Percentiles rank a stretch among this genome's conserved stretches.
Conservation (phyloP, 73 alveolate genomes). For the Halteria grandinella region DNA sequence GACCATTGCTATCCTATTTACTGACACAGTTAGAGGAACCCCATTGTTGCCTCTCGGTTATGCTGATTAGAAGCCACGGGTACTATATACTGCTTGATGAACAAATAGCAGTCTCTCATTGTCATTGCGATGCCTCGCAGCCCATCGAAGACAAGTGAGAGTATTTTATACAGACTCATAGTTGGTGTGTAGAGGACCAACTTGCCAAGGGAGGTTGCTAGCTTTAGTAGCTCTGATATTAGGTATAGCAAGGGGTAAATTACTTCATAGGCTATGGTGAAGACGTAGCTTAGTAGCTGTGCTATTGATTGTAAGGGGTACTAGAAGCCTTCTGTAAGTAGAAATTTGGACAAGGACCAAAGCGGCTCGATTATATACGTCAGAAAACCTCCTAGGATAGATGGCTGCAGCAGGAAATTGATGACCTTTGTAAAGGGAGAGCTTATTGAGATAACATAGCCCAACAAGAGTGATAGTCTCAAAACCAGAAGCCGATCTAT, state of each 20-base stretch:
- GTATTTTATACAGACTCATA: slow-evolving; percentile 19
- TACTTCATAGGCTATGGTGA: slow-evolving; percentile 10
- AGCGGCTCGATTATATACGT: not conserved
- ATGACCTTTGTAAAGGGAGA: slow-evolving; percentile 4
- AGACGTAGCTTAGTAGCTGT: not conserved
- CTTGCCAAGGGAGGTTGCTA: slow-evolving; percentile 4
- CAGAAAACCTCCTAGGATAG: not conserved
- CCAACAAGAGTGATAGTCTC: slow-evolving; percentile 48
- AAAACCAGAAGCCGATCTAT: slow-evolving; percentile 56
- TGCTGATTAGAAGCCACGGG: slow-evolving; percentile 22
- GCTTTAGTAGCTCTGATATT: slow-evolving; percentile 1
- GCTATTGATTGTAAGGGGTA: not conserved
- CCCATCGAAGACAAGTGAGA: slow-evolving; percentile 4
- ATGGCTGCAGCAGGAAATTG: slow-evolving; percentile 20
- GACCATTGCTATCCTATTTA: slow-evolving; percentile 34
- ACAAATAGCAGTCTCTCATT: not conserved
- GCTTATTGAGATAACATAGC: slow-evolving; percentile 29
- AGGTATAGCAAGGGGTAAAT: slow-evolving; percentile 4
- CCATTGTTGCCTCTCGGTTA: slow-evolving; percentile 21
- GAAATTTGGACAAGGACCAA: not conserved
- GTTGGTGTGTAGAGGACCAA: slow-evolving; percentile 29
- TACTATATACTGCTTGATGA: slow-evolving; percentile 4
- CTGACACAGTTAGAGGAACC: not conserved
- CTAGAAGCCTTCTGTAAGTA: not conserved
- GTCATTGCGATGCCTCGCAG: not conserved